phyloP scores from a whole-genome alignment of 2,329 filamentous ascomycete species.

The Fusarium setosum region DNA sequence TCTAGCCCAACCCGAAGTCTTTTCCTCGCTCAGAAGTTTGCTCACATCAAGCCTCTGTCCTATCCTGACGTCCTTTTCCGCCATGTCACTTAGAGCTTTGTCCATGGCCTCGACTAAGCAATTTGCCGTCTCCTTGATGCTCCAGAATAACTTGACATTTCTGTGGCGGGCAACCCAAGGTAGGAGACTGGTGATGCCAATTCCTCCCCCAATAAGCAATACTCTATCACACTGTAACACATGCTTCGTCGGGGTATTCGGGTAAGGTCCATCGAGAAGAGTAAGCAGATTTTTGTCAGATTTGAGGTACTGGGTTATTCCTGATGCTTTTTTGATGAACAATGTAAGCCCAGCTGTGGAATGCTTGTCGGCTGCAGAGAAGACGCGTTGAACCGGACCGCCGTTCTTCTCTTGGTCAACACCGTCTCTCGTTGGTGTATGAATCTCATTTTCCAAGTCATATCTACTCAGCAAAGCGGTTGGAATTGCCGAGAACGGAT shows the following conservation, averaged over 20 bases:
- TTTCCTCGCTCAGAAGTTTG: background rate
- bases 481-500: slow-evolving; percentile 60
- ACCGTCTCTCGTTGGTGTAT: background rate
- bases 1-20: background rate
- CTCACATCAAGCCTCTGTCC: background rate
- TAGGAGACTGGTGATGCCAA: background rate
- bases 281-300: background rate
- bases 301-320: background rate
- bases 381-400: background rate
- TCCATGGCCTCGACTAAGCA: background rate
- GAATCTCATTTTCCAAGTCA: background rate
- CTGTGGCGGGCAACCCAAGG: background rate
- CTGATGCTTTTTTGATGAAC: background rate
- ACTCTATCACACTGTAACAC: background rate
- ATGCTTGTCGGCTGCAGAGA: background rate
- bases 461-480: background rate
- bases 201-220: background rate
- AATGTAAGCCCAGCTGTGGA: background rate
- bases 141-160: background rate
- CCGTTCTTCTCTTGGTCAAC: background rate
- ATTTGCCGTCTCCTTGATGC: background rate
- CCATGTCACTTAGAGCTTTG: background rate
- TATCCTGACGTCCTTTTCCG: background rate
- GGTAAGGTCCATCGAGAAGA: background rate
- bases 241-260: background rate